These are phyloP conservation scores for Lachancea lanzarotensis DNA, from an alignment of 805 yeast genomes.

Conservation along the genomic window DNA sequence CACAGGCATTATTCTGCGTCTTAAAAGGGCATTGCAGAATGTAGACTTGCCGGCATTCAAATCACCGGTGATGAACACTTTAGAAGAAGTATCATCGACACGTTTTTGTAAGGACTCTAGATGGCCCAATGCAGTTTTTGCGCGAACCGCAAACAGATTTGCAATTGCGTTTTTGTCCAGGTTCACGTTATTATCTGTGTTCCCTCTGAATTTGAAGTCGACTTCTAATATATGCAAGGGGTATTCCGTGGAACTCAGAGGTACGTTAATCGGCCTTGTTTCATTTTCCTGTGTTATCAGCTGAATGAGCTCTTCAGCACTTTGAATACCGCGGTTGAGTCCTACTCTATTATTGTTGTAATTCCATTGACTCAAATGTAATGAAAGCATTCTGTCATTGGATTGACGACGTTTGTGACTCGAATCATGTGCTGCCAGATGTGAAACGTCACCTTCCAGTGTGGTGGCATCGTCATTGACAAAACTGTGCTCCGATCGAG, in stretches of 20 bases:
- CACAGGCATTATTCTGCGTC: constrained; percentile 76
- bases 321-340: constrained; percentile 54
- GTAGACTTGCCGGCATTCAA: constrained; percentile 94
- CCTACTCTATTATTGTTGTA: constrained; percentile 68
- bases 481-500: constrained; percentile 1
- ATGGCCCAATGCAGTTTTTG: constrained; percentile 60
- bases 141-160: constrained; percentile 60
- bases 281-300: constrained; percentile 52
- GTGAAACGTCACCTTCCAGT: constrained; percentile 19
- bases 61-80: constrained; percentile 95
- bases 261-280: constrained; percentile 56
- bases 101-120: constrained; percentile 67
- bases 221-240: constrained; percentile 22
- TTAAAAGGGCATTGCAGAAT: constrained; percentile 82
- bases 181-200: constrained; percentile 37
- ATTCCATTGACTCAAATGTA: constrained; percentile 59
- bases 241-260: constrained; percentile 36
- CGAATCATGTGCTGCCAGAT: constrained; percentile 7
- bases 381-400: constrained; percentile 19
- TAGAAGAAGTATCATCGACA: constrained; percentile 85
- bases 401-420: constrained; percentile 12
- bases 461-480: constrained; percentile 13
- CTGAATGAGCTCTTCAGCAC: constrained; percentile 44
- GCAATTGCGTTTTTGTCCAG: constrained; percentile 67
- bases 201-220: constrained; percentile 24